Evolutionary conservation across 176 grass and related monocot genomes (phyloP).

Genomic region (Lolium rigidum): DNA sequence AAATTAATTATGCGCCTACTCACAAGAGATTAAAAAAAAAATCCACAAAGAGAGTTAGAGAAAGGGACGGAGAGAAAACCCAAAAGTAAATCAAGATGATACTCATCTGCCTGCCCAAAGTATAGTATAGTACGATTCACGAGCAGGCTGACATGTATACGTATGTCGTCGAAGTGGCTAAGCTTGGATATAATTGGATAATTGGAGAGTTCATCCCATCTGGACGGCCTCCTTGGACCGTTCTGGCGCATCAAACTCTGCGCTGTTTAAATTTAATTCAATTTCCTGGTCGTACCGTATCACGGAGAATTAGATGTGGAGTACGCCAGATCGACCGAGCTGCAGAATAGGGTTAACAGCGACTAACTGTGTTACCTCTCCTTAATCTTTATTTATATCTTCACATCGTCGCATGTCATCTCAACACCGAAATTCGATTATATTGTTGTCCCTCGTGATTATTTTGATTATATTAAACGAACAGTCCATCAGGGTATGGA

Average conservation of each 20-base stretch:
- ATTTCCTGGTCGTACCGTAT: background rate
- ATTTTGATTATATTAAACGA: background rate
- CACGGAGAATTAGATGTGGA: no score
- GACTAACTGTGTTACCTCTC: background rate
- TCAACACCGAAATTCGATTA: background rate
- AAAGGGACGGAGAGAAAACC: background rate
- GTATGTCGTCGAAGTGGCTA: background rate
- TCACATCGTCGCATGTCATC: background rate
- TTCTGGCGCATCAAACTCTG: conserved; percentile 7
- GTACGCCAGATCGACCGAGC: background rate
- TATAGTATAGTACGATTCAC: no score
- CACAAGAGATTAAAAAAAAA: no score
- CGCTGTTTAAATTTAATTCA: background rate
- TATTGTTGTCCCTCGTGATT: background rate
- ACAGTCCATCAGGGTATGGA: background rate
- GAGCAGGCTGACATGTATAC: background rate
- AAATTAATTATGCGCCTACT: no score
- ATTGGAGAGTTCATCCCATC: conserved; percentile 17
- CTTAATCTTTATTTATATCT: background rate
- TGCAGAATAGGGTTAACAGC: background rate
- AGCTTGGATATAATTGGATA: conserved; percentile 3
- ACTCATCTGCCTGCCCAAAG: background rate
- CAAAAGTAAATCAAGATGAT: background rate
- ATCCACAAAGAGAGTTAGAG: no score
- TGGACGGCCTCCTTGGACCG: background rate